Base-by-base conservation (phyloP, 2,329 filamentous ascomycete genomes). In the Zymoseptoria pseudotritici region DNA sequence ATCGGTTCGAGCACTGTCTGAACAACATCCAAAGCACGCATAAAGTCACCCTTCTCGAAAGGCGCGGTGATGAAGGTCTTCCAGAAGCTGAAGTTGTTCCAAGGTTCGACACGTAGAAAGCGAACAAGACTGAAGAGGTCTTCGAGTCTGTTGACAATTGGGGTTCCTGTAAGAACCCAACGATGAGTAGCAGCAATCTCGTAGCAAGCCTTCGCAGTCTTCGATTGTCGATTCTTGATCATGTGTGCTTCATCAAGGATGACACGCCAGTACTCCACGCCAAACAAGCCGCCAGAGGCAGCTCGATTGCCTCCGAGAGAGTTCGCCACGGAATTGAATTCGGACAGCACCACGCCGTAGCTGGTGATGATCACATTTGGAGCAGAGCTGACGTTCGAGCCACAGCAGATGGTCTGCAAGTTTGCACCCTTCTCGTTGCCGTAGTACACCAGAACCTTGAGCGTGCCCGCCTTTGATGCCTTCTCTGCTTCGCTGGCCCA, bases 21-120 rank as follows among this genome's bases (percentile, higher is more conserved):
- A 1, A 99, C 94, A 1, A 99, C 94, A 71, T 97, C 94, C 7
- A 99, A 80, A 0, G 94, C 94, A 4, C 92, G 87, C 66, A 97
- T 85, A 71, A 96, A 97, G 64, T 99, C 89, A 66, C 94, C 94
- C 0, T 91, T 93, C 73, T 99, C 94, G 65, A 99, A 99, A 0
- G 94, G 94, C 1, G 96, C 87, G 0, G 94, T 99, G 70, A 99
- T 97, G 73, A 99, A 99, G 0, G 94, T 97, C 72, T 92, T 92
- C 94, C 94, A 99, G 76, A 96, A 99, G 0, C 92, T 96, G 74
- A 99, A 99, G 73, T 97, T 97, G 70, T 89, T 94, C 94, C 94
- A 99, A 0, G 94, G 94, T 72, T 97, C 93, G 3, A 99, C 94
- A 59, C 90, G 87, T 10, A 99, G 78, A 75, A 97, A 99, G 2